Evolutionary conservation across 1,284 basidiomycete species (phyloP).

Genomic region (Cryptococcus depauperatus): DNA sequence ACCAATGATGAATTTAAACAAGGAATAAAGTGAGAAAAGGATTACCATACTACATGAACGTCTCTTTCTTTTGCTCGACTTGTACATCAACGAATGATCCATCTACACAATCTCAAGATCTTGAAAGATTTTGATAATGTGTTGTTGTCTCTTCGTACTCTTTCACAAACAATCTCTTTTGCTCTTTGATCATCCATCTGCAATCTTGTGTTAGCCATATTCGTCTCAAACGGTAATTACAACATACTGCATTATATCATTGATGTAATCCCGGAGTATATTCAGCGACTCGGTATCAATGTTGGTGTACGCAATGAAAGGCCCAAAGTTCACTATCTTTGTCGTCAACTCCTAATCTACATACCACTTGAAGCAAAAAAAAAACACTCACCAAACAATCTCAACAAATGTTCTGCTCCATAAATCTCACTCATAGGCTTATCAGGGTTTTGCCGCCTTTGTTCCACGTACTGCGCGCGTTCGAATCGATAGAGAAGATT

Average conservation of each 20-base stretch:
- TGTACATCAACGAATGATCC: too few relatives aligned
- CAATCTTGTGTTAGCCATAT: constrained; percentile 2
- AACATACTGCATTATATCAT: constrained; percentile 76
- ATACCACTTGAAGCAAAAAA: neutral
- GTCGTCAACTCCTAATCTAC: neutral
- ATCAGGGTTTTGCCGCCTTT: constrained; percentile 63
- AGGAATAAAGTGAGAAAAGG: neutral
- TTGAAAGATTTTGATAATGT: constrained; percentile 43
- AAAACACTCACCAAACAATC: constrained; percentile 70
- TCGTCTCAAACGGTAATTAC: neutral
- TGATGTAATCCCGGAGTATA: constrained; percentile 80
- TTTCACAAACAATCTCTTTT: constrained; percentile 44
- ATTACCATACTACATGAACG: neutral
- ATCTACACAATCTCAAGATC: constrained; percentile 27
- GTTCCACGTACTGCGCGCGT: constrained; percentile 78
- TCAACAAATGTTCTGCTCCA: constrained; percentile 85
- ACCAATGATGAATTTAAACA: neutral
- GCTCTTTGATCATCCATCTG: constrained; percentile 48
- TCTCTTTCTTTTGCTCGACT: neutral
- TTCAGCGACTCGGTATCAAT: constrained; percentile 81
- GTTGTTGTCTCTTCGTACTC: constrained; percentile 47
- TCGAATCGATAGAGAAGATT: constrained; percentile 93
- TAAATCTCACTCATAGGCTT: constrained; percentile 86
- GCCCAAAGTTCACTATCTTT: constrained; percentile 49
- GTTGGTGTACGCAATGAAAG: constrained; percentile 81